A percentile compares a stretch with the other conserved stretches of the same genome.
phyloP scores from a whole-genome alignment of 2,329 filamentous ascomycete species.

The Colletotrichum tamarilloi region DNA sequence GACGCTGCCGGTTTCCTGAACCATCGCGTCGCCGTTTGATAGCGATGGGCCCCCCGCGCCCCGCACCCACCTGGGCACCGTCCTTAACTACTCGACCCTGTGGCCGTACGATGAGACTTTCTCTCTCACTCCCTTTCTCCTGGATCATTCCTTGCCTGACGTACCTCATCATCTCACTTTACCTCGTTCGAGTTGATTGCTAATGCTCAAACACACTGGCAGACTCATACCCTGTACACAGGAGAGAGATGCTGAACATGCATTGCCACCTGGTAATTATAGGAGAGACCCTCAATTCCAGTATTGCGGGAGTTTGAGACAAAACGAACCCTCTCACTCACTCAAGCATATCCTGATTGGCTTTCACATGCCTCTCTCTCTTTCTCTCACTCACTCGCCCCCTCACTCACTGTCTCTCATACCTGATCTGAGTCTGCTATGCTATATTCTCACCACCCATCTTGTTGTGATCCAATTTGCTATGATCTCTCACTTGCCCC shows the following conservation, averaged over 20 bases:
- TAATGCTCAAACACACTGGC: neutral
- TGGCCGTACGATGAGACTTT: neutral
- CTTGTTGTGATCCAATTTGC: neutral
- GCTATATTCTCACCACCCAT: neutral
- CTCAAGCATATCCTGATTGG: neutral
- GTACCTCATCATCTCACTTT: neutral
- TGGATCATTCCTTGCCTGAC: neutral
- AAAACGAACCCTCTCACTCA: neutral
- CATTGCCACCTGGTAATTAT: neutral
- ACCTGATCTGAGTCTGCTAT: neutral
- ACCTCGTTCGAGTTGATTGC: neutral
- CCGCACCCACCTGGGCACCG: neutral
- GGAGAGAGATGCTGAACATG: neutral
- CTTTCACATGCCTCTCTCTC: constrained; percentile 28
- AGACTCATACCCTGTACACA: neutral
- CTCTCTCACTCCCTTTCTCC: neutral
- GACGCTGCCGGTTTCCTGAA: constrained; percentile 25
- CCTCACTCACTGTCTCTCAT: neutral
- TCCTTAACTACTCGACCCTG: too few species aligned
- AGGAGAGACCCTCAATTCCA: constrained; percentile 23
- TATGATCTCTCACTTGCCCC: neutral
- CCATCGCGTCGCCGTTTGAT: constrained; percentile 18
- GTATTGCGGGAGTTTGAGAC: constrained; percentile 22
- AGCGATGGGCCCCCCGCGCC: neutral
- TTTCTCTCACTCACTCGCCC: constrained; percentile 11